Percentiles rank a stretch among this genome's conserved stretches.
phyloP scores from a whole-genome alignment of 352 stramenopile genomes.

The Phytophthora chlamydospora region DNA sequence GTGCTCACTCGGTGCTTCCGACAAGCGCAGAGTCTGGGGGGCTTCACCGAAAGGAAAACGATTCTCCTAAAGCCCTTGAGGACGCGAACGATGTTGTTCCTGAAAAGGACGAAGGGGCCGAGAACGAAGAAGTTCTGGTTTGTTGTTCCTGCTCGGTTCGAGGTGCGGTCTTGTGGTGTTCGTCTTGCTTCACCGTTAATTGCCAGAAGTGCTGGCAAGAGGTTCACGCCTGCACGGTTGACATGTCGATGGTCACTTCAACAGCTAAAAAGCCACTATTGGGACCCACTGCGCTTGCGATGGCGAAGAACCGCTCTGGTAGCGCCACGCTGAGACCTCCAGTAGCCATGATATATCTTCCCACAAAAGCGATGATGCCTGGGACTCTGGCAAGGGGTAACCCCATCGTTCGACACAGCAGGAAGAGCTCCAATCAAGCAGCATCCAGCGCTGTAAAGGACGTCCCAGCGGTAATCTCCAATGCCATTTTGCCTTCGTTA shows the following conservation, averaged over 20 bases:
- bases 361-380: constrained; percentile 43
- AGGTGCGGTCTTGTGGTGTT: constrained; percentile 61
- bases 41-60: background rate
- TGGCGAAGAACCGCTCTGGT: constrained; percentile 27
- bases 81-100: constrained; percentile 14
- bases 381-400: constrained; percentile 39
- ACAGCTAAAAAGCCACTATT: constrained; percentile 15
- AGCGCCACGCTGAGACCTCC: constrained; percentile 18
- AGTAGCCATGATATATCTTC: constrained; percentile 64
- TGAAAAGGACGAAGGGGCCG: background rate
- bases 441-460: background rate
- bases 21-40: background rate
- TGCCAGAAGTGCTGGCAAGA: constrained; percentile 59
- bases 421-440: constrained; percentile 18
- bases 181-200: constrained; percentile 64
- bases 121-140: constrained; percentile 43
- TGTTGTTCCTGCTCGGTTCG: constrained; percentile 45
- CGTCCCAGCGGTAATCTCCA: constrained; percentile 9
- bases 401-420: constrained; percentile 8
- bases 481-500: constrained; percentile 28
- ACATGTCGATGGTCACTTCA: constrained; percentile 31
- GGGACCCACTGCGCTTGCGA: constrained; percentile 36
- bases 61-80: background rate
- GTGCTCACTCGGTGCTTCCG: constrained; percentile 5
- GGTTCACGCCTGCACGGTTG: constrained; percentile 52